A percentile compares a stretch with the other conserved stretches of the same genome.
Conservation (phyloP, 2,329 filamentous ascomycete species). For the Ramularia endophylla region DNA sequence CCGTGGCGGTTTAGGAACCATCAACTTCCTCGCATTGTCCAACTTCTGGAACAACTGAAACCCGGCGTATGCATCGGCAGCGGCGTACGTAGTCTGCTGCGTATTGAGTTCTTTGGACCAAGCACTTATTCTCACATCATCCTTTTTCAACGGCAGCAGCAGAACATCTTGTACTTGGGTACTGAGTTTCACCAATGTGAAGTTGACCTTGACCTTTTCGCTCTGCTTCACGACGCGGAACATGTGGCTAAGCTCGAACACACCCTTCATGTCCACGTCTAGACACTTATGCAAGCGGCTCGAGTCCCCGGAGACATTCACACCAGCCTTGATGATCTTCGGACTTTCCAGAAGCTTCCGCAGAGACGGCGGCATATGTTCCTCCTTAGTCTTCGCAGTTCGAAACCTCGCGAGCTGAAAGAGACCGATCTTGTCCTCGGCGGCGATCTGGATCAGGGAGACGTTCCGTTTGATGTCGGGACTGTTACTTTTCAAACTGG, state of each 20-base stretch:
- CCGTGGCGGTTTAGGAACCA: conserved; percentile 65
- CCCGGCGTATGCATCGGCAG: conserved; percentile 76
- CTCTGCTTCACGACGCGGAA: conserved; percentile 70
- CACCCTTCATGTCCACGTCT: conserved; percentile 56
- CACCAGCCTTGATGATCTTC: conserved; percentile 67
- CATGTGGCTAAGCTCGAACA: conserved; percentile 78
- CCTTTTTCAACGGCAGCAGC: conserved; percentile 70
- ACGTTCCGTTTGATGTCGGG: conserved; percentile 59
- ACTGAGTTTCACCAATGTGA: conserved; percentile 59
- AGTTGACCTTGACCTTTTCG: conserved; percentile 56
- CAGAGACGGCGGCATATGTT: conserved; percentile 66
- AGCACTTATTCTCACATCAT: conserved; percentile 64
- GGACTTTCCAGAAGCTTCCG: conserved; percentile 66
- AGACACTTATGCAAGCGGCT: conserved; percentile 64
- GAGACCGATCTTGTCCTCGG: conserved; percentile 66
- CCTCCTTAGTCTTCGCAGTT: conserved; percentile 35
- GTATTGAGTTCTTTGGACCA: conserved; percentile 62
- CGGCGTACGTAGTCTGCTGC: conserved; percentile 67
- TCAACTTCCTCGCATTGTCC: conserved; percentile 58
- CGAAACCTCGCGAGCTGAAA: conserved; percentile 66
- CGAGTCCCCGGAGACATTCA: conserved; percentile 61
- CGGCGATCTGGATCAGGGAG: conserved; percentile 77
- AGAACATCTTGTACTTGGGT: conserved; percentile 66
- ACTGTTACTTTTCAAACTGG: conserved; percentile 31
- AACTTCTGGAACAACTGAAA: conserved; percentile 67